Evolutionary conservation across 2,329 filamentous ascomycete genomes (phyloP).

Genomic region (Pestalotiopsis sp.): DNA sequence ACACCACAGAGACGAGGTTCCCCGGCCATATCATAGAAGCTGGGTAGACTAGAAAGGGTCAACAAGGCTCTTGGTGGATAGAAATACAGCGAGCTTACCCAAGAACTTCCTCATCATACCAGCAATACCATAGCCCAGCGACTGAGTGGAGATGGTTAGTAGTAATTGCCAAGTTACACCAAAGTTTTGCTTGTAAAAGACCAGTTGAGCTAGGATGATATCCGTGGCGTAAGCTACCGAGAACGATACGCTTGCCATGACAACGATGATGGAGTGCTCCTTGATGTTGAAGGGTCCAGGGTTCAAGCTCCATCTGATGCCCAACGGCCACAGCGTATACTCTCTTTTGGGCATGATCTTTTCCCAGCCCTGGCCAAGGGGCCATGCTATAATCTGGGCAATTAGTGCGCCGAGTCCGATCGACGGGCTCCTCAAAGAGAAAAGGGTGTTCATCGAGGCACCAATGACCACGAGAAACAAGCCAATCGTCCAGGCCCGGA

Average conservation of each 20-base stretch:
- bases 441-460: conserved; percentile 64
- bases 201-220: conserved; percentile 69
- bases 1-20: conserved; percentile 65
- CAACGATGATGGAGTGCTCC: conserved; percentile 69
- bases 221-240: conserved; percentile 74
- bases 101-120: conserved; percentile 69
- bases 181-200: conserved; percentile 73
- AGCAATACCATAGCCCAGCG: conserved; percentile 69
- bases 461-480: conserved; percentile 57
- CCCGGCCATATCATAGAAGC: conserved; percentile 77
- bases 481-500: conserved; percentile 67
- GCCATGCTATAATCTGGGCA: conserved; percentile 66
- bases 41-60: conserved; percentile 51
- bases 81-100: conserved; percentile 39
- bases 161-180: conserved; percentile 68
- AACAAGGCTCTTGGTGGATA: not conserved
- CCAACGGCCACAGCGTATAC: conserved; percentile 51
- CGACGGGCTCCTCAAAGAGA: conserved; percentile 63
- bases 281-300: conserved; percentile 72
- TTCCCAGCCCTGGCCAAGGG: conserved; percentile 64
- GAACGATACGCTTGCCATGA: conserved; percentile 74
- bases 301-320: conserved; percentile 60
- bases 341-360: conserved; percentile 51
- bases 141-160: conserved; percentile 69
- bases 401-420: conserved; percentile 64